These are phyloP conservation scores for Rhodomyrtus tomentosa DNA, from an alignment of 345 rosid genomes.

Conservation along the genomic window DNA sequence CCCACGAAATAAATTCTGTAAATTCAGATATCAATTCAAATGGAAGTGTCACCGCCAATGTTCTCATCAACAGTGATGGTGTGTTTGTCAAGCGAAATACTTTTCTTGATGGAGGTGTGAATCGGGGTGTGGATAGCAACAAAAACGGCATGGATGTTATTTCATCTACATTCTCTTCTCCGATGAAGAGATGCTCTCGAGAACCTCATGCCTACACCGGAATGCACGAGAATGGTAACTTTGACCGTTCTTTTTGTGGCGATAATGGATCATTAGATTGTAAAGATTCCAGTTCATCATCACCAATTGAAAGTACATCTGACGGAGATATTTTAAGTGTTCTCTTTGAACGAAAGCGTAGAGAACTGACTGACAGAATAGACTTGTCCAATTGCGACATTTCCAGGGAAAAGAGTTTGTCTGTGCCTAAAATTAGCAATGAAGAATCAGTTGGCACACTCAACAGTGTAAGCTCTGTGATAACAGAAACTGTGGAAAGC, in stretches of 20 bases:
- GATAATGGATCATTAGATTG: slow-evolving; percentile 8
- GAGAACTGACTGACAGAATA: slow-evolving; percentile 51
- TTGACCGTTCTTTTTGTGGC: slow-evolving; percentile 14
- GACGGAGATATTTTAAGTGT: slow-evolving; percentile 43
- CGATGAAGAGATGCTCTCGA: slow-evolving; percentile 34
- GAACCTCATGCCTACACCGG: background rate
- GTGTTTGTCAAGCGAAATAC: slow-evolving; percentile 22
- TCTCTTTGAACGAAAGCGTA: slow-evolving; percentile 69
- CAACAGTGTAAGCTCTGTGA: slow-evolving; percentile 10
- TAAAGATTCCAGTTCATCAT: slow-evolving; percentile 12
- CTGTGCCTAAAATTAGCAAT: slow-evolving; percentile 16
- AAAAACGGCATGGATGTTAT: slow-evolving; percentile 57
- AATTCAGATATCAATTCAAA: slow-evolving; percentile 15
- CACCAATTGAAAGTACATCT: slow-evolving; percentile 30
- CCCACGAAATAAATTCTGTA: slow-evolving; percentile 7
- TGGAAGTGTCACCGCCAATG: slow-evolving; percentile 16
- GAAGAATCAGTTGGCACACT: slow-evolving; percentile 18
- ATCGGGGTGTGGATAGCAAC: slow-evolving; percentile 8
- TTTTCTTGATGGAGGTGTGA: background rate
- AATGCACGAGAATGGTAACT: background rate
- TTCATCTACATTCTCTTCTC: slow-evolving; percentile 83
- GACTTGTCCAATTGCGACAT: slow-evolving; percentile 38
- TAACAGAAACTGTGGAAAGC: slow-evolving; percentile 15
- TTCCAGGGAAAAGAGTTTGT: slow-evolving; percentile 20
- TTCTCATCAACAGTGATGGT: slow-evolving; percentile 20